Evolutionary conservation across 108 stramenopile genomes (phyloP), one percentile per base, ranked within the genome.

Genomic region (Discostella pseudostelligera): DNA sequence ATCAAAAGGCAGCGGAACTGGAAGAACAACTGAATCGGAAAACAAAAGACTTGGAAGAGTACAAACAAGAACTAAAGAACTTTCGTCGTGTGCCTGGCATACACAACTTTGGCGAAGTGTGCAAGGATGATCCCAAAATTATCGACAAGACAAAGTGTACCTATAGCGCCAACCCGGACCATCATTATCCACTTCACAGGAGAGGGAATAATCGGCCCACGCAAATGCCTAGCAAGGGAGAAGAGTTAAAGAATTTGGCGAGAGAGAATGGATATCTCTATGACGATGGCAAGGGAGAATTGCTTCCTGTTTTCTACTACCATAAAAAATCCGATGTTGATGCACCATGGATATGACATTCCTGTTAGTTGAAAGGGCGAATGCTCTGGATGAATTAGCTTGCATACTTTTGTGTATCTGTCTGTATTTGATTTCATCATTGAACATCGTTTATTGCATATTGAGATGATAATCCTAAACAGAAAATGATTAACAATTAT

Each of bases 61-160:
- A 69, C 40, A 69, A 65, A 42, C 56, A 60, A 45, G 76, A 77
- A 29, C 64, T 77, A 5, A 61, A 59, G 40, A 59, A 40, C 25
- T 77, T 77, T 39, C 63, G 69, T 8, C 68, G 76, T 59, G 76
- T 77, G 28, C 69, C 76, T 5, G 76, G 76, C 16, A 77, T 77
- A 51, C 76, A 77, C 35, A 77, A 69, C 51, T 77, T 77, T 59
- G 76, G 76, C 22, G 67, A 67, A 54, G 67, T 76, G 49, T 76
- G 61, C 13, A 59, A 58, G 57, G 36, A 56, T 29, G 75, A 69
- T 13, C 55, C 57, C 24, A 64, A 19, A 5, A 57, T 76, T 36
- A 64, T 76, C n/a, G 75, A 77, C 39, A 77, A 77, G 28, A 77
- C 76, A n/a, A 59, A 49, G 22, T 77, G 76, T 46, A 77, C 76